Evolutionary conservation across 2,329 filamentous ascomycete genomes (phyloP), one percentile per base, ranked within the genome.

Genomic region (Colletotrichum falcatum): DNA sequence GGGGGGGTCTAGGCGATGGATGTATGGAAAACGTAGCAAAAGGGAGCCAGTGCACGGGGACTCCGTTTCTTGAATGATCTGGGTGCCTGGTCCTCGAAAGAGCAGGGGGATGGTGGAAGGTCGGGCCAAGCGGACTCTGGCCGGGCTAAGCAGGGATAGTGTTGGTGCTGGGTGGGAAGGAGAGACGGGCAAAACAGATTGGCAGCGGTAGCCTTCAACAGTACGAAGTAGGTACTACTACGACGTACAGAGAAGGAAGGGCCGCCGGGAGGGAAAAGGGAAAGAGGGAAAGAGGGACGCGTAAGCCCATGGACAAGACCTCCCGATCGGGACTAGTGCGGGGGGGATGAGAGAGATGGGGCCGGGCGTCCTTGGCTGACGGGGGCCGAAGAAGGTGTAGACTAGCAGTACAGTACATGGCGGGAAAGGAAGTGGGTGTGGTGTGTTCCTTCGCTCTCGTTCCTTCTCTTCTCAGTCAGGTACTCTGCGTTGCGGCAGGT

Each of bases 51-150:
- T 48, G 59, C 67, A 70, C 63, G 67, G 68, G 68, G 46, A 49
- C 39, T 69, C 53, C 44, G 64, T 71, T 71, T 69, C 65, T 64
- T 71, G 51, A 59, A 67, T 63, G 69, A 64, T 64, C 64, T 20
- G 39, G 60, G 48, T 69, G 69, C 65, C 65, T 71, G 69, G 69
- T 55, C 68, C 56, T 62, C 58, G 64, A 65, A 70, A 58, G 26
- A 71, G 44, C 65, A 67, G 58, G 64, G 63, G 49, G 55, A 20
- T 16, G 37, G 12, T 12, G 8, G 9, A 56, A 59, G 58, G 33
- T 58, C 54, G 64, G 69, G 69, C 60, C 65, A 63, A 68, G 69
- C 69, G 69, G 69, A 42, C 39, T 68, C 54, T 61, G 51, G 67
- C 58, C 63, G 56, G 63, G 58, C 56, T 67, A 55, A 66, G 67